Percentiles rank a stretch among this genome's conserved stretches.
These are phyloP conservation scores for Lasiosphaeris hirsuta DNA, from an alignment of 495 filamentous ascomycete genomes.

Conservation along the genomic window DNA sequence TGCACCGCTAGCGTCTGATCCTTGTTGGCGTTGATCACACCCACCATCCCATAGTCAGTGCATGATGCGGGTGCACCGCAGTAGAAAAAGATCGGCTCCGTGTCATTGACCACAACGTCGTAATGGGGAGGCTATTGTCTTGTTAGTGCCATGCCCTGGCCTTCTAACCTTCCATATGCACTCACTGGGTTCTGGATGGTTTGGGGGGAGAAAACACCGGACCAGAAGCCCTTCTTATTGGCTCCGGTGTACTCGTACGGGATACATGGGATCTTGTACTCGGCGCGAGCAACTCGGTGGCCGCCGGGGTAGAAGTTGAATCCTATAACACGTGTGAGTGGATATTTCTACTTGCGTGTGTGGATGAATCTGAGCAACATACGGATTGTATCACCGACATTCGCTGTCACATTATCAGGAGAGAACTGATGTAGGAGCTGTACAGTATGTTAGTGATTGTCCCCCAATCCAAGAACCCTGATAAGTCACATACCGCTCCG, in stretches of 20 bases:
- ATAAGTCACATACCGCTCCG: conserved; percentile 26
- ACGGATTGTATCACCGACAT: conserved; percentile 41
- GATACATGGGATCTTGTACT: conserved; percentile 55
- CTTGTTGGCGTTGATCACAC: conserved; percentile 43
- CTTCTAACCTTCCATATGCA: background rate
- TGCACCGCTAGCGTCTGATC: conserved; percentile 33
- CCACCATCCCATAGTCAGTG: conserved; percentile 31
- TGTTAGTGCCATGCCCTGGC: background rate
- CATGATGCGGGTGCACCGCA: conserved; percentile 49
- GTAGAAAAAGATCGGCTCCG: conserved; percentile 59
- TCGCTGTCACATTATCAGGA: conserved; percentile 32
- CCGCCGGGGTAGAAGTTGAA: conserved; percentile 60
- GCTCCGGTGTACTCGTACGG: conserved; percentile 50
- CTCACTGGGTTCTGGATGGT: conserved; percentile 36
- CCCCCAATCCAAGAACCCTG: background rate
- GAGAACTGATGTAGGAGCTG: conserved; percentile 34
- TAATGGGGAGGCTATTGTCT: conserved; percentile 44
- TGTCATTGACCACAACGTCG: conserved; percentile 53
- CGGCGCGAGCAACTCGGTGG: conserved; percentile 56
- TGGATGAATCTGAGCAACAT: background rate
- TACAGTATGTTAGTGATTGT: conserved; percentile 1
- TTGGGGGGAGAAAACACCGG: conserved; percentile 38
- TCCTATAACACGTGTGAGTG: conserved; percentile 23
- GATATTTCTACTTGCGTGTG: background rate
- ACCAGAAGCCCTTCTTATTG: conserved; percentile 45